Base-by-base conservation (phyloP, 2,329 filamentous ascomycete species). In the Stylonectria norvegica region DNA sequence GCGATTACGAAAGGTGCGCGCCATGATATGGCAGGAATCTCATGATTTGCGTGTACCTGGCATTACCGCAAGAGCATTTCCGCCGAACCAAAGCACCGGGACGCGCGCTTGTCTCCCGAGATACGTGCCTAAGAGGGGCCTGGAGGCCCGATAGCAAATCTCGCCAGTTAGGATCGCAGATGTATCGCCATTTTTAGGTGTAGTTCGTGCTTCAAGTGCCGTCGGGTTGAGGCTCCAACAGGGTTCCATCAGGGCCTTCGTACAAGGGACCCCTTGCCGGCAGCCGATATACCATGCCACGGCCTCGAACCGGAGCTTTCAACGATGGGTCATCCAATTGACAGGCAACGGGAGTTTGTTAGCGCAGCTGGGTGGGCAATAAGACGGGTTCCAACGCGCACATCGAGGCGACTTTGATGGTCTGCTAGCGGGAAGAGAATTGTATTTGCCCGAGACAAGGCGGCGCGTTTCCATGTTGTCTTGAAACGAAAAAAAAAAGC, bases 11-110 rank as follows among this genome's bases (percentile, higher is more conserved):
- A 16, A 3, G 47, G 39, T 48, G 40, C 36, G 36, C 38, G 50
- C 43, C 46, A 52, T 47, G 41, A 38, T 32, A 48, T 32, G 5
- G 35, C 14, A 18, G 32, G 20, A 52, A 53, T 52, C 50, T 52
- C 49, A 44, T 52, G 50, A 52, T 46, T 34, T 17, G 28, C 27
- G 32, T 25, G 33, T 27, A 40, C 20, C 14, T 38, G 36, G 40
- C 46, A 43, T 43, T 52, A 47, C 47, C 31, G 47, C 27, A 30
- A 15, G 27, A 30, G 27, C 15, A 10, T 15, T 30, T 9, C 6
- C 14, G 27, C 27, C 27, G 27, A 30, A 30, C 27, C 27, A 30
- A 15, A 30, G 15, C 14, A 9, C 27, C 18, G 16, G 14, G 16
- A 31, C 17, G 15, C 18, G 17, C 8, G 22, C 20, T 29, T 38